Percentiles rank a stretch among this genome's conserved stretches.
phyloP scores from a whole-genome alignment of 1,139 yeast genomes.

The Yamadazyma conglobata region DNA sequence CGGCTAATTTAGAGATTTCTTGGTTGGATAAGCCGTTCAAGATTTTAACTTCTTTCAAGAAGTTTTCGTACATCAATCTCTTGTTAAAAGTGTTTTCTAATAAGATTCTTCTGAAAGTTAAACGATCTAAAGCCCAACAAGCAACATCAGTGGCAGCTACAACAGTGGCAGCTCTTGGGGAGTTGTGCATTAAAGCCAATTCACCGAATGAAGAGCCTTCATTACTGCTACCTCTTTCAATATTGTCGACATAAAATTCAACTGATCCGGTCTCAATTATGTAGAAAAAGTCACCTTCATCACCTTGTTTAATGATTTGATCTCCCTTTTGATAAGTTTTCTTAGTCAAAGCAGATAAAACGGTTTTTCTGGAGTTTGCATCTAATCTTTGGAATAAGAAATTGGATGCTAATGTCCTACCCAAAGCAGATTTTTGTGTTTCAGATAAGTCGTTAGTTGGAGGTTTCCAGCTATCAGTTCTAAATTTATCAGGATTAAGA shows the following conservation, averaged over 20 bases:
- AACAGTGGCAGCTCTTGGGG: slow-evolving; percentile 97
- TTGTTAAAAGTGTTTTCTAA: slow-evolving; percentile 88
- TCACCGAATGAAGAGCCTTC: slow-evolving; percentile 95
- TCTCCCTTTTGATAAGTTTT: slow-evolving; percentile 57
- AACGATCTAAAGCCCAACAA: slow-evolving; percentile 88
- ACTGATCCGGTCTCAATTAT: slow-evolving; percentile 84
- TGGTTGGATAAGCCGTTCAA: slow-evolving; percentile 68
- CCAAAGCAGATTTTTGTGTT: slow-evolving; percentile 65
- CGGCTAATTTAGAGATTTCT: slow-evolving; percentile 90
- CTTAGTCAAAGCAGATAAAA: slow-evolving; percentile 77
- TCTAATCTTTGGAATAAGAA: slow-evolving; percentile 78
- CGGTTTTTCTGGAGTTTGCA: slow-evolving; percentile 71
- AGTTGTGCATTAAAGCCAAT: slow-evolving; percentile 93
- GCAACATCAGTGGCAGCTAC: slow-evolving; percentile 63
- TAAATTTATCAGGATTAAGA: slow-evolving; percentile 52
- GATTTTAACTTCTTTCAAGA: slow-evolving; percentile 82
- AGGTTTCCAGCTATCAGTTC: slow-evolving; percentile 68
- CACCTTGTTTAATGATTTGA: slow-evolving; percentile 86
- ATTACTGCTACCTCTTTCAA: slow-evolving; percentile 68
- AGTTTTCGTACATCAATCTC: slow-evolving; percentile 86
- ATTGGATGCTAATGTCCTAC: slow-evolving; percentile 70
- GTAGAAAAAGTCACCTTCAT: slow-evolving; percentile 93
- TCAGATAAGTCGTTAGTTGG: slow-evolving; percentile 63
- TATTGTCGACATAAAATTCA: slow-evolving; percentile 72
- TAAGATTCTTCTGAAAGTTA: slow-evolving; percentile 87